Evolutionary conservation across 129 eudicot species (phyloP).

Genomic region (Dittrichia graveolens): DNA sequence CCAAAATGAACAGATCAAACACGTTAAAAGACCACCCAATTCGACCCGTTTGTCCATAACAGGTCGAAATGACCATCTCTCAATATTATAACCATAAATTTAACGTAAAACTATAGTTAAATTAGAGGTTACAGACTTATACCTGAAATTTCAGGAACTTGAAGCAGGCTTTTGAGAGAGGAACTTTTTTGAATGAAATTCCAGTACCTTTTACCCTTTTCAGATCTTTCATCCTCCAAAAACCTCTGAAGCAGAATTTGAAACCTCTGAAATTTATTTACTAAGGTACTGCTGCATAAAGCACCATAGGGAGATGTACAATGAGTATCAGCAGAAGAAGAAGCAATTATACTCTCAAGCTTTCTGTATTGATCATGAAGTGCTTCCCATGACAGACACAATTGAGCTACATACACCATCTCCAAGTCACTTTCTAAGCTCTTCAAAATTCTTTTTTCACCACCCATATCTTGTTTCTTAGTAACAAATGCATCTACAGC

Average conservation of each 20-base stretch:
- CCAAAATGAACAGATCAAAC: too few species aligned
- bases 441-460: constrained; percentile 40
- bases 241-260: constrained; percentile 61
- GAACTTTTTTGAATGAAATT: constrained; percentile 47
- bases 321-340: constrained; percentile 20
- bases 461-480: constrained; percentile 22
- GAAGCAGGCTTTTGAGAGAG: constrained; percentile 50
- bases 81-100: not conserved
- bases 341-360: constrained; percentile 41
- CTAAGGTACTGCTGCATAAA: constrained; percentile 35
- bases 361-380: constrained; percentile 54
- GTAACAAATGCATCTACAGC: constrained; percentile 33
- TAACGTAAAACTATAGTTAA: not conserved
- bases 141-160: constrained; percentile 62
- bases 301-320: constrained; percentile 32
- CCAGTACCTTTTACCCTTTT: constrained; percentile 42
- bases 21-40: too few species aligned
- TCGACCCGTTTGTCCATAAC: too few species aligned
- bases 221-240: constrained; percentile 57
- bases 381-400: constrained; percentile 77
- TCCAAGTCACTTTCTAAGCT: constrained; percentile 64
- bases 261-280: constrained; percentile 55
- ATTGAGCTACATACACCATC: constrained; percentile 68
- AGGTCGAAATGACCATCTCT: too few species aligned
- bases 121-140: not conserved